Conservation (phyloP, 108 stramenopile genomes). For the Nannochloropsis granulata region DNA sequence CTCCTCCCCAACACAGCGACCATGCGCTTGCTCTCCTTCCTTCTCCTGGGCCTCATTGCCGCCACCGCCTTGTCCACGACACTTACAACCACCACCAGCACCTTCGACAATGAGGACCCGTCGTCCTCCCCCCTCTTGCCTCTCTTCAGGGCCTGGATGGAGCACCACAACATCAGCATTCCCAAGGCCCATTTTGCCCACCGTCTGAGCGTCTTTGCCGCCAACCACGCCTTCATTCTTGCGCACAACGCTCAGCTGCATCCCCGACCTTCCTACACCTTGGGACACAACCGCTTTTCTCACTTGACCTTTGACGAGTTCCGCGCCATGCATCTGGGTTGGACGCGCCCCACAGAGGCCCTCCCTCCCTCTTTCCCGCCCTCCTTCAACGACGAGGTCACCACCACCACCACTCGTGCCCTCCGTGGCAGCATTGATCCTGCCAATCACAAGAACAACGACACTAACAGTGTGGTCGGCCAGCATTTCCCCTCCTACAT, state of each 20-base stretch:
- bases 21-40: not conserved
- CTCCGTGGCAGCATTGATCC: not conserved
- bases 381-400: not conserved
- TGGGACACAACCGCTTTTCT: constrained; percentile 42
- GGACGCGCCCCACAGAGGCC: not conserved
- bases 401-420: not conserved
- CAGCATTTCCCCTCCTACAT: not conserved
- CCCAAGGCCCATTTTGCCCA: not conserved
- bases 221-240: constrained; percentile 9
- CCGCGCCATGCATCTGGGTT: not conserved
- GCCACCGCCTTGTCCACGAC: too few species aligned
- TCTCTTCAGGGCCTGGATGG: not conserved
- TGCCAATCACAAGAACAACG: not conserved
- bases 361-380: not conserved
- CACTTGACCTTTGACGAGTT: constrained; percentile 36
- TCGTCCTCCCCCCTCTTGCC: not conserved
- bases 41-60: not conserved
- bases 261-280: constrained; percentile 10
- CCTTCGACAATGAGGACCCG: too few species aligned
- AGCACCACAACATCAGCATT: not conserved
- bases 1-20: not conserved
- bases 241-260: constrained; percentile 4
- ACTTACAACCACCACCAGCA: too few species aligned
- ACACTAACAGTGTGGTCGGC: not conserved
- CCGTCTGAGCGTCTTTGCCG: not conserved